Evolutionary conservation across 1,284 basidiomycete species (phyloP), one percentile per base, ranked within the genome.

Genomic region (Dichomitus squalens): DNA sequence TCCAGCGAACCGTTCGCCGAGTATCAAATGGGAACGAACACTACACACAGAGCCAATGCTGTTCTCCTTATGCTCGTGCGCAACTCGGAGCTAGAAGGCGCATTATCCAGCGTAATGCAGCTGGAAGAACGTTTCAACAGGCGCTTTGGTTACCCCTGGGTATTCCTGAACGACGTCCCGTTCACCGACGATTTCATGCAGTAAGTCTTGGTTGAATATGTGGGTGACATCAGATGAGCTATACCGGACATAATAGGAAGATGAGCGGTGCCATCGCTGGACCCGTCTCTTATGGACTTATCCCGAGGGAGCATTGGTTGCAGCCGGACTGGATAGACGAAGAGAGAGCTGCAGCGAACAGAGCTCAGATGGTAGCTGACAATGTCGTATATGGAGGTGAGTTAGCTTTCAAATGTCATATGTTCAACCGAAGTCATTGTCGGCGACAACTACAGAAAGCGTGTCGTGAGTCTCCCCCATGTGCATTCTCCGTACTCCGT

Each of bases 321-420:
- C 94, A 96, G 69, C 94, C 95, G 1, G 76, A 82, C 33, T 93
- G 84, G 82, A 92, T 94, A 61, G 86, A 93, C 66, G 92, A 96
- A 73, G 80, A 80, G 4, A 86, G 81, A 66, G 95, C 95, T 0
- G 79, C 76, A 0, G 80, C 78, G 31, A 76, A 84, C 18, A 80
- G 95, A 52, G 80, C 86, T 38, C 75, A 86, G 41, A 93, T 96
- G 90, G 79, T 83, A 14, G 79, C 80, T 64, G 79, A 92, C 49
- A 80, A 86, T 57, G 90, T 96, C 63, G 93, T 96, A 51, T 96
- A 96, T 64, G 95, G 92, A 66, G 91, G 64, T 20, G n/a, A n/a
- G n/a, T n/a, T n/a, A n/a, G n/a, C n/a, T n/a, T n/a, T n/a, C n/a
- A n/a, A n/a, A n/a, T n/a, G n/a, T n/a, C n/a, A n/a, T n/a, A n/a